phyloP scores from a whole-genome alignment of 164 flowering plant species.

The Tetrastigma voinierianum region DNA sequence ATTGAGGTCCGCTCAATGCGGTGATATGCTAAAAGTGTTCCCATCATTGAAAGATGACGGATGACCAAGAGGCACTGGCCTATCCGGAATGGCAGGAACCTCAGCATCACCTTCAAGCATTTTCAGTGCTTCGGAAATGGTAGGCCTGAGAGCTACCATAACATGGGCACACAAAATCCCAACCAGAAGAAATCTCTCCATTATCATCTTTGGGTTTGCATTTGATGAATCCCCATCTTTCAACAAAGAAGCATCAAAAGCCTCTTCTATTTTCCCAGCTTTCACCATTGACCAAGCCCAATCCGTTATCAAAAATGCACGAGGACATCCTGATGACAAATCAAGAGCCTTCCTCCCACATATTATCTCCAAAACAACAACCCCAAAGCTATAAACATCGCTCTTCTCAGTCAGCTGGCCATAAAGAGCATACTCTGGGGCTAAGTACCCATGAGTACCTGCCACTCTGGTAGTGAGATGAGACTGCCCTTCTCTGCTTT shows the following conservation, averaged over 20 bases:
- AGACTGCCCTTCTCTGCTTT: constrained; percentile 73
- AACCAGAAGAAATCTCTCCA: constrained; percentile 73
- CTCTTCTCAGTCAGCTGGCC: constrained; percentile 90
- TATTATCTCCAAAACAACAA: constrained; percentile 75
- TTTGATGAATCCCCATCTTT: constrained; percentile 25
- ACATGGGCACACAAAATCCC: constrained; percentile 89
- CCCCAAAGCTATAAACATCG: constrained; percentile 86
- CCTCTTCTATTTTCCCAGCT: constrained; percentile 48
- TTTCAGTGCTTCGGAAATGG: constrained; percentile 65
- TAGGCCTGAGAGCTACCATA: constrained; percentile 84
- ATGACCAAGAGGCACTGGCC: constrained; percentile 65
- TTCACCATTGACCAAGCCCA: constrained; percentile 86
- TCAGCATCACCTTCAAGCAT: constrained; percentile 94
- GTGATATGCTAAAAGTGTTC: constrained; percentile 50
- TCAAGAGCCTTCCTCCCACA: constrained; percentile 84
- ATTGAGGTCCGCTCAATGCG: constrained; percentile 41
- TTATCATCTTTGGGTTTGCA: constrained; percentile 47
- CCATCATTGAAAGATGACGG: constrained; percentile 31
- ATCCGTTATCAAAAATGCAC: constrained; percentile 61
- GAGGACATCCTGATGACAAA: constrained; percentile 34
- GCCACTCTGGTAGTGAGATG: constrained; percentile 87
- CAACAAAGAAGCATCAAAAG: constrained; percentile 47
- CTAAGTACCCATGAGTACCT: constrained; percentile 85
- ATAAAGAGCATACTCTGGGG: constrained; percentile 86
- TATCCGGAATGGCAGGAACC: constrained; percentile 70